A percentile compares a stretch with the other conserved stretches of the same genome.
Evolutionary conservation across 2,329 filamentous ascomycete species (phyloP).

Genomic region (Didymella lethalis): DNA sequence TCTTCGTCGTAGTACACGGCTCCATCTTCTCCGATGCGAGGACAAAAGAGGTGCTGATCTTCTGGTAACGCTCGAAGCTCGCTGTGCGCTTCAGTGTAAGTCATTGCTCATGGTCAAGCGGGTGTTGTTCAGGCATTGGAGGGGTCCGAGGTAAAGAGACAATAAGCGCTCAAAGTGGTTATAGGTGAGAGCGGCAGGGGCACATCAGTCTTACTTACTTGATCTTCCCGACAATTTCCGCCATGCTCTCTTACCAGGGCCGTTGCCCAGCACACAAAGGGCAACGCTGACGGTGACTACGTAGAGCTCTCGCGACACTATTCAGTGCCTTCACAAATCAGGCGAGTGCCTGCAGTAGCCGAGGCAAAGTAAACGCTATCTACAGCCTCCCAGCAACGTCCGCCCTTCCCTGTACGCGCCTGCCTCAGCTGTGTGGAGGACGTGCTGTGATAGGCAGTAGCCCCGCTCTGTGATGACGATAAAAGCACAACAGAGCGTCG

Average conservation of each 20-base stretch:
- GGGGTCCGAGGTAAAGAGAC: background rate
- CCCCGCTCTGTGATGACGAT: background rate
- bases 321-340: background rate
- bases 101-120: conserved; percentile 23
- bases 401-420: conserved; percentile 6
- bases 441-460: background rate
- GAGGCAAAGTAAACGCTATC: conserved; percentile 15
- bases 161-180: background rate
- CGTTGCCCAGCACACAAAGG: conserved; percentile 7
- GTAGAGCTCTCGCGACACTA: conserved; percentile 25
- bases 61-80: conserved; percentile 49
- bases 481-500: background rate
- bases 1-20: conserved; percentile 57
- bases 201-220: conserved; percentile 35
- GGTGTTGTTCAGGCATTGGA: background rate
- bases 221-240: conserved; percentile 46
- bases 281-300: conserved; percentile 14
- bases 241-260: conserved; percentile 35
- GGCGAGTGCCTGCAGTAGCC: conserved; percentile 5
- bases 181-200: background rate
- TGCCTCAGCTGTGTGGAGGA: background rate
- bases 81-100: conserved; percentile 39
- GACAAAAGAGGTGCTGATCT: conserved; percentile 59
- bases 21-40: conserved; percentile 49
- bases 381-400: conserved; percentile 4